phyloP scores from a whole-genome alignment of 2,329 filamentous ascomycete species.

The Neofusicoccum umdonicola region DNA sequence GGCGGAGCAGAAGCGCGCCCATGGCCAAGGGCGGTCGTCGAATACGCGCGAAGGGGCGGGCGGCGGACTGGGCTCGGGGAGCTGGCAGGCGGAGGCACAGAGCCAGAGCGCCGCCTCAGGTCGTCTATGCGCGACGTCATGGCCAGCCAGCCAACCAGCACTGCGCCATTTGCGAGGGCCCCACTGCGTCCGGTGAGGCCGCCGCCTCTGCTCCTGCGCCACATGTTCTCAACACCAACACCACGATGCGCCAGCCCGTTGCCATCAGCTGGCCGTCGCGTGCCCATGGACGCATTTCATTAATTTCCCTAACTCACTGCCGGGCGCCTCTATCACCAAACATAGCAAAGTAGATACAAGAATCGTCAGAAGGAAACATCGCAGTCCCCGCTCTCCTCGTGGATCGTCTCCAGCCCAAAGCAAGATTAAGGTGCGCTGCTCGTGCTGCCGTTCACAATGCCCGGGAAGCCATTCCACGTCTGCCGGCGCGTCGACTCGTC shows the following conservation, averaged over 20 bases:
- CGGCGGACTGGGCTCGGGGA: neutral
- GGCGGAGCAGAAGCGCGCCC: neutral
- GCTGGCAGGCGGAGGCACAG: neutral
- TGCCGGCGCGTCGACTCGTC: neutral
- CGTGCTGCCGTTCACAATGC: neutral
- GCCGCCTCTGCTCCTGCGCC: too few species aligned
- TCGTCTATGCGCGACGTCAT: neutral
- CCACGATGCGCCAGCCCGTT: too few species aligned
- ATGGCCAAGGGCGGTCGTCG: neutral
- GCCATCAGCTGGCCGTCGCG: too few species aligned
- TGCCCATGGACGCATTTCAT: neutral
- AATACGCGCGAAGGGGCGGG: neutral
- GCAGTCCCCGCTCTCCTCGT: neutral
- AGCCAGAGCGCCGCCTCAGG: too few species aligned
- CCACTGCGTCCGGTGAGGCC: too few species aligned
- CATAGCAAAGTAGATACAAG: neutral
- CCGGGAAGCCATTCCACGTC: constrained; percentile 14
- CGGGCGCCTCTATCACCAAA: neutral
- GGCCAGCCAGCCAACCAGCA: neutral
- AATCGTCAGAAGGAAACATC: neutral
- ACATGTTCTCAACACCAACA: too few species aligned
- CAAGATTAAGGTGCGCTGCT: neutral
- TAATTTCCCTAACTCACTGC: neutral
- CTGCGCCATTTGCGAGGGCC: neutral
- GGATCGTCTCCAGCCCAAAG: neutral